Evolutionary conservation across 768 basidiomycete genomes (phyloP).

Genomic region (Podaxis sp.): DNA sequence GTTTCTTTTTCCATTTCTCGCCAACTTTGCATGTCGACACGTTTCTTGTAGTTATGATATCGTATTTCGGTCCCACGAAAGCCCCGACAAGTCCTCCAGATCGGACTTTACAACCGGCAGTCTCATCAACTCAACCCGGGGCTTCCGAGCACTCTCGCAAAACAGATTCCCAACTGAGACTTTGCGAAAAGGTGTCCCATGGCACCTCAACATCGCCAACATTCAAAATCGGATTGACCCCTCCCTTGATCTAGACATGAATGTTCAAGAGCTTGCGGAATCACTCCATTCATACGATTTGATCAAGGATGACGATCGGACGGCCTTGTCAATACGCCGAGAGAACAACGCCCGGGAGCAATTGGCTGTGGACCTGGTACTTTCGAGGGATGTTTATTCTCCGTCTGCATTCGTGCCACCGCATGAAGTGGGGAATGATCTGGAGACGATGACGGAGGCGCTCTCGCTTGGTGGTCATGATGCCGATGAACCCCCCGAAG

Average conservation of each 20-base stretch:
- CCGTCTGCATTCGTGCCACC: conserved; percentile 36
- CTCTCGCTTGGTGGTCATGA: conserved; percentile 43
- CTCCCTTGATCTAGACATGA: conserved; percentile 31
- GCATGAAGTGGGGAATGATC: conserved; percentile 27
- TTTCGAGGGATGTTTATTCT: conserved; percentile 61
- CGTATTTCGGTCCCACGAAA: conserved; percentile 51
- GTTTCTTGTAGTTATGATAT: conserved; percentile 55
- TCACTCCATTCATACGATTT: conserved; percentile 46
- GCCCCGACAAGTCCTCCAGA: conserved; percentile 40
- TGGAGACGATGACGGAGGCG: conserved; percentile 61
- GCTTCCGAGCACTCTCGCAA: conserved; percentile 51
- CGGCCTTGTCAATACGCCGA: conserved; percentile 39
- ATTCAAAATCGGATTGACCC: conserved; percentile 44
- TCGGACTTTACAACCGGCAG: conserved; percentile 61
- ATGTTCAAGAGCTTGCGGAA: conserved; percentile 32
- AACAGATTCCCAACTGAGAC: conserved; percentile 42
- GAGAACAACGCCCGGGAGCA: conserved; percentile 61
- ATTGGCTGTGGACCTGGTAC: conserved; percentile 59
- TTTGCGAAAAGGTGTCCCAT: conserved; percentile 43
- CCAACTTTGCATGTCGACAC: conserved; percentile 1
- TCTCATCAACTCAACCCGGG: conserved; percentile 49
- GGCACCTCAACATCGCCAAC: conserved; percentile 52
- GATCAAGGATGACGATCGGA: conserved; percentile 32
- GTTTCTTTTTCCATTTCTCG: conserved; percentile 14
- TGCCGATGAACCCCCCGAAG: conserved; percentile 49